A percentile compares a stretch with the other conserved stretches of the same genome.
Evolutionary conservation across 352 stramenopile genomes (phyloP).

Genomic region (Plasmopara muralis): DNA sequence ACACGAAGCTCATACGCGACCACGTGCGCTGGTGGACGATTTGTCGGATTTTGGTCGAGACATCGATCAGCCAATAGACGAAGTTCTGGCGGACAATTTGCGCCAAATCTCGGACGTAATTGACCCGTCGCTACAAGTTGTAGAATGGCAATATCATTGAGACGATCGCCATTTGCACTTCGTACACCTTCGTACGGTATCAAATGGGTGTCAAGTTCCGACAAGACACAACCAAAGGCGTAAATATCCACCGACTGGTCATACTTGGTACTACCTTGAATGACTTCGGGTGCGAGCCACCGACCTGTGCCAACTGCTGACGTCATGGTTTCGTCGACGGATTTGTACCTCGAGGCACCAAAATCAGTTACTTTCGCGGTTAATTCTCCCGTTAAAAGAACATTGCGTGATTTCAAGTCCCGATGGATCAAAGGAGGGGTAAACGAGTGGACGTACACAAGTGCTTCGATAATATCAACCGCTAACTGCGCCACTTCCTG

Average conservation of each 20-base stretch:
- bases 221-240: constrained; percentile 42
- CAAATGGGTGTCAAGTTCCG: constrained; percentile 56
- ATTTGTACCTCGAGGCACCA: constrained; percentile 32
- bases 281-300: constrained; percentile 51
- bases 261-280: constrained; percentile 41
- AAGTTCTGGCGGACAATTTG: constrained; percentile 34
- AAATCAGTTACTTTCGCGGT: constrained; percentile 23
- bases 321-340: constrained; percentile 44
- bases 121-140: constrained; percentile 44
- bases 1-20: constrained; percentile 39
- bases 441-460: constrained; percentile 70
- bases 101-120: constrained; percentile 35
- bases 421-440: constrained; percentile 46
- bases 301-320: constrained; percentile 38
- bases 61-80: constrained; percentile 34
- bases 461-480: constrained; percentile 48
- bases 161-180: constrained; percentile 19
- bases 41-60: constrained; percentile 27
- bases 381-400: constrained; percentile 2
- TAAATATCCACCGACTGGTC: constrained; percentile 46
- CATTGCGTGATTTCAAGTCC: constrained; percentile 51
- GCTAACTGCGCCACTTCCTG: constrained; percentile 47
- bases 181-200: constrained; percentile 41
- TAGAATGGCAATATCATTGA: constrained; percentile 43
- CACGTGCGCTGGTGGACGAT: constrained; percentile 41